Conservation (phyloP, 768 basidiomycete genomes). For the Suillus placidus region DNA sequence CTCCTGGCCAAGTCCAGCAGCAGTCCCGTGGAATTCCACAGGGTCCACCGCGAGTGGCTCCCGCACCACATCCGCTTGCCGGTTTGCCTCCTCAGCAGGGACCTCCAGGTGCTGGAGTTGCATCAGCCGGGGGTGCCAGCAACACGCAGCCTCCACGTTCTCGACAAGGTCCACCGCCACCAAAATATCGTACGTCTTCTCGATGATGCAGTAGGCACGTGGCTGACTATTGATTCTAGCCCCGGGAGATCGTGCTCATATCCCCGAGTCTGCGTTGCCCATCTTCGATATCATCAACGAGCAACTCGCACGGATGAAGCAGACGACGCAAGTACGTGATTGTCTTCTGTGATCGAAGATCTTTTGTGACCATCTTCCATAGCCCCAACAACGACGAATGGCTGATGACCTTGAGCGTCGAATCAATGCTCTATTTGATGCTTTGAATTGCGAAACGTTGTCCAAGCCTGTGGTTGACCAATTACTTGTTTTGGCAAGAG, state of each 20-base stretch:
- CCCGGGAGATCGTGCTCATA: constrained; percentile 90
- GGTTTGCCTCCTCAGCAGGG: constrained; percentile 32
- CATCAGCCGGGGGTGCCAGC: constrained; percentile 27
- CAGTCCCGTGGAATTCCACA: constrained; percentile 37
- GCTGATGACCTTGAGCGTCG: constrained; percentile 87
- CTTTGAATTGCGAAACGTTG: constrained; percentile 87
- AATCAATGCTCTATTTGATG: constrained; percentile 85
- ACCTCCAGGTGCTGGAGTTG: constrained; percentile 25
- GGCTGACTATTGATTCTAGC: constrained; percentile 48
- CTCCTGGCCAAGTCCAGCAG: constrained; percentile 28
- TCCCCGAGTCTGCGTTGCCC: constrained; percentile 67
- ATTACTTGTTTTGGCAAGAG: constrained; percentile 69
- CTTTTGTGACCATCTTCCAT: constrained; percentile 6
- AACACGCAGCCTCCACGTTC: constrained; percentile 35
- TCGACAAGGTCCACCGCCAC: constrained; percentile 43
- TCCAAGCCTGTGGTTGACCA: constrained; percentile 72
- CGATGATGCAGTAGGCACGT: constrained; percentile 1
- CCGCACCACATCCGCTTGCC: constrained; percentile 32
- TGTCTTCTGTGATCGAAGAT: background rate
- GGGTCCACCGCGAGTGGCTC: constrained; percentile 23
- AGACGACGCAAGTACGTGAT: constrained; percentile 69
- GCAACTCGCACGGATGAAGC: constrained; percentile 68
- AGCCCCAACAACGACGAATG: constrained; percentile 84
- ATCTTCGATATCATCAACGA: constrained; percentile 68
- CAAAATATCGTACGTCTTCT: constrained; percentile 61